A percentile compares a stretch with the other conserved stretches of the same genome.
These are phyloP conservation scores for Pholiota conissans DNA, from an alignment of 768 basidiomycete genomes.

Conservation along the genomic window DNA sequence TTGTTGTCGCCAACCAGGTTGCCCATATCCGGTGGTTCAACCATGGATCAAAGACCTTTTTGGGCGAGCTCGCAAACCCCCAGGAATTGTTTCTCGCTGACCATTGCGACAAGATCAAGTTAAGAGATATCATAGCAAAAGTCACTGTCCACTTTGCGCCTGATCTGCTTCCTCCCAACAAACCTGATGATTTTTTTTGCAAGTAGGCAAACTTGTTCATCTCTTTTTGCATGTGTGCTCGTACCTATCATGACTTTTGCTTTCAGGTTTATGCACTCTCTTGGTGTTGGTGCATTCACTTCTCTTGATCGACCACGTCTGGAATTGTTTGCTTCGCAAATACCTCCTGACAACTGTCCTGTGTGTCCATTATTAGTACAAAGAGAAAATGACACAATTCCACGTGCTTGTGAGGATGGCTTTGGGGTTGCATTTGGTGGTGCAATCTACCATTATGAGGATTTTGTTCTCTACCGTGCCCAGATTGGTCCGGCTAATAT, in stretches of 20 bases:
- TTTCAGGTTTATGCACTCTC: slow-evolving; percentile 55
- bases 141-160: slow-evolving; percentile 40
- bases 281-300: slow-evolving; percentile 43
- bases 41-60: slow-evolving; percentile 62
- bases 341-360: slow-evolving; percentile 54
- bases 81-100: slow-evolving; percentile 68
- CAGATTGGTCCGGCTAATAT: slow-evolving; percentile 53
- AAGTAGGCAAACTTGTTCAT: slow-evolving; percentile 46
- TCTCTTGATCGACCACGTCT: slow-evolving; percentile 33
- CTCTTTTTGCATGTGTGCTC: no score
- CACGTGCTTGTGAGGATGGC: slow-evolving; percentile 29
- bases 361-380: slow-evolving; percentile 41
- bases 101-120: slow-evolving; percentile 45
- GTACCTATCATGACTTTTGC: no score
- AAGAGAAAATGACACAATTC: slow-evolving; percentile 28
- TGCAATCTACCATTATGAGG: slow-evolving; percentile 55
- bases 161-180: slow-evolving; percentile 22
- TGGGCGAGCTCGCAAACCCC: slow-evolving; percentile 58
- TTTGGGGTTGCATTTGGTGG: slow-evolving; percentile 48
- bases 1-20: slow-evolving; percentile 39
- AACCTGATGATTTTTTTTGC: slow-evolving; percentile 52
- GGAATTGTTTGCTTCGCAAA: slow-evolving; percentile 19
- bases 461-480: slow-evolving; percentile 56
- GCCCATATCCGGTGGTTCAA: slow-evolving; percentile 78
- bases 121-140: slow-evolving; percentile 47